Evolutionary conservation across 2,329 filamentous ascomycete species (phyloP).

Genomic region (Fusarium haematococcum): DNA sequence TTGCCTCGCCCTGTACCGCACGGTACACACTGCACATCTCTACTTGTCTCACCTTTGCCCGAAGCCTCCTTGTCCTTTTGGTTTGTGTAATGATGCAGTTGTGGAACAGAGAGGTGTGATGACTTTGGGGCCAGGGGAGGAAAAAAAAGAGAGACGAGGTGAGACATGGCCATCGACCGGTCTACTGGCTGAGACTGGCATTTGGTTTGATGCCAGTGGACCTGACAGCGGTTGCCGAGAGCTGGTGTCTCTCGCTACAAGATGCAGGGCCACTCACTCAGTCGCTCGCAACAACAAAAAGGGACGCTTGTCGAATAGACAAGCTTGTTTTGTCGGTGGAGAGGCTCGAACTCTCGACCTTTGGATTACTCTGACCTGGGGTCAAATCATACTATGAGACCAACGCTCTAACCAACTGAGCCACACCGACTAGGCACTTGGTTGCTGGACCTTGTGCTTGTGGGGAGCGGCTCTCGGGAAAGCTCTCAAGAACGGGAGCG

Average conservation of each 20-base stretch:
- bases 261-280: neutral
- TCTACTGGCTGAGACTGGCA: conserved; percentile 19
- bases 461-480: neutral
- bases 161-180: conserved; percentile 25
- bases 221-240: neutral
- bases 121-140: conserved; percentile 22
- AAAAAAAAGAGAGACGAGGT: neutral
- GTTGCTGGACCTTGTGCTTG: neutral
- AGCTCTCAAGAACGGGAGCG: neutral
- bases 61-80: conserved; percentile 17
- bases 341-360: conserved; percentile 42
- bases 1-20: conserved; percentile 26
- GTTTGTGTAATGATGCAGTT: conserved; percentile 15
- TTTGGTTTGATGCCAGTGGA: conserved; percentile 6
- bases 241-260: neutral
- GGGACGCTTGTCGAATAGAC: neutral
- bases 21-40: conserved; percentile 16
- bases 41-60: conserved; percentile 31
- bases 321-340: conserved; percentile 33
- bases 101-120: conserved; percentile 31
- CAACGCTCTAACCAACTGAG: conserved; percentile 43
- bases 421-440: conserved; percentile 26
- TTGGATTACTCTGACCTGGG: conserved; percentile 37
- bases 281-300: conserved; percentile 7
- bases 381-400: conserved; percentile 38